These are phyloP conservation scores for Colletotrichum gigasporum DNA, from an alignment of 2,329 filamentous ascomycete species.

Conservation along the genomic window DNA sequence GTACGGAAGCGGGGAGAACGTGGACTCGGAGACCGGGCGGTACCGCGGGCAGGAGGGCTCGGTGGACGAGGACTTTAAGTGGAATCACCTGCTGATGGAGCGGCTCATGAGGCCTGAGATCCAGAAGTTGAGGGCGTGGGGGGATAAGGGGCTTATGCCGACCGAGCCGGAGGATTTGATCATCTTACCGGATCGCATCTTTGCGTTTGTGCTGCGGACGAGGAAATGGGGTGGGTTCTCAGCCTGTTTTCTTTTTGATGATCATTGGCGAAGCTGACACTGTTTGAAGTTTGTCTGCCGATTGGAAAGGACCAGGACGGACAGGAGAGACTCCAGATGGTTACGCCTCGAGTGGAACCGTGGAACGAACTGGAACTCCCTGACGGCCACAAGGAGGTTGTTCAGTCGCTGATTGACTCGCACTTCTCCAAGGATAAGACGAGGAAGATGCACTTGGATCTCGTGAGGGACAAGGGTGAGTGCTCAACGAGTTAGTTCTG, in stretches of 20 bases:
- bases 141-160: constrained; percentile 26
- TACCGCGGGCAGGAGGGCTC: neutral
- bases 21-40: neutral
- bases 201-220: constrained; percentile 51
- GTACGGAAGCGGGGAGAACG: too few species aligned
- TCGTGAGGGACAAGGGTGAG: constrained; percentile 55
- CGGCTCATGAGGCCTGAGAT: neutral
- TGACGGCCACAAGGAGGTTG: neutral
- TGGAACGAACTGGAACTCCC: neutral
- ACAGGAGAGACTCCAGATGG: neutral
- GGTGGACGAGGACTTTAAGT: neutral
- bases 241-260: constrained; percentile 40
- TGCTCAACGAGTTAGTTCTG: neutral
- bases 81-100: neutral
- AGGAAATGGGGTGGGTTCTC: constrained; percentile 45
- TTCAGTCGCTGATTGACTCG: neutral
- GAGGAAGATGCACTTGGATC: constrained; percentile 37
- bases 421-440: neutral
- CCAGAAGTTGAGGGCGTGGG: constrained; percentile 39
- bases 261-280: neutral
- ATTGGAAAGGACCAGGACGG: neutral
- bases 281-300: neutral
- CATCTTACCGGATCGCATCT: constrained; percentile 52
- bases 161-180: constrained; percentile 38
- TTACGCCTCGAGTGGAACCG: neutral